Conservation (phyloP, 2,329 filamentous ascomycete genomes). For the Colletotrichum echinochloae region DNA sequence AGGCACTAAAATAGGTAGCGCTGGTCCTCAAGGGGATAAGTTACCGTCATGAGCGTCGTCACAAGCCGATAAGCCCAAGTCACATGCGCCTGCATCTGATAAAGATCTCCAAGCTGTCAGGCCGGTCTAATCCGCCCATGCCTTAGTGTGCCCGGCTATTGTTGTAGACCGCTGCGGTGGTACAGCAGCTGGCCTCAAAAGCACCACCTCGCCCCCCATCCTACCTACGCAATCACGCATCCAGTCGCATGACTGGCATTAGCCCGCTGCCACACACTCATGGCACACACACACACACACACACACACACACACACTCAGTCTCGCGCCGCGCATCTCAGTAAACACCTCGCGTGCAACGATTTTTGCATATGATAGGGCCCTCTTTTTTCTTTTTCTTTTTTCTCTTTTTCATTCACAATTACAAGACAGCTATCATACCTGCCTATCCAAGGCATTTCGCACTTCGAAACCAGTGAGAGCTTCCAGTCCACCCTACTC, state of each 20-base stretch:
- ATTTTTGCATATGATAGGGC: conserved; percentile 31
- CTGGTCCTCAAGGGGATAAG: too few relatives aligned
- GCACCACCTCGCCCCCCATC: conserved; percentile 13
- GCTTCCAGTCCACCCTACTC: not conserved
- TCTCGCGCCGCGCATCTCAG: conserved; percentile 10
- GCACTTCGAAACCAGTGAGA: conserved; percentile 13
- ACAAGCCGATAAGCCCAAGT: conserved; percentile 34
- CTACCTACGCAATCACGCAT: conserved; percentile 37
- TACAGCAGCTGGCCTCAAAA: conserved; percentile 31
- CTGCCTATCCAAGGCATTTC: conserved; percentile 2
- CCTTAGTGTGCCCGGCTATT: conserved; percentile 19
- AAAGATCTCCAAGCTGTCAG: not conserved
- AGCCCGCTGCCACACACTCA: conserved; percentile 30
- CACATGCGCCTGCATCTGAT: conserved; percentile 35
- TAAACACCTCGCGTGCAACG: conserved; percentile 9
- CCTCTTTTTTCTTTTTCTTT: conserved; percentile 25
- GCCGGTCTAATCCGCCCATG: conserved; percentile 2
- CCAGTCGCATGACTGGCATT: conserved; percentile 33
- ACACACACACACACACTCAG: not conserved
- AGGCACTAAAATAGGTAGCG: too few relatives aligned
- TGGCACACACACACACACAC: not conserved
- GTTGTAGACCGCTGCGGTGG: conserved; percentile 27
- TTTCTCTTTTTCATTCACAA: conserved; percentile 19
- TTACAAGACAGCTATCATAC: conserved; percentile 2
- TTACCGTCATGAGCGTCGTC: conserved; percentile 17